These are phyloP conservation scores for Ustilago vetiveriae DNA, from an alignment of 1,284 basidiomycete species.

Conservation along the genomic window DNA sequence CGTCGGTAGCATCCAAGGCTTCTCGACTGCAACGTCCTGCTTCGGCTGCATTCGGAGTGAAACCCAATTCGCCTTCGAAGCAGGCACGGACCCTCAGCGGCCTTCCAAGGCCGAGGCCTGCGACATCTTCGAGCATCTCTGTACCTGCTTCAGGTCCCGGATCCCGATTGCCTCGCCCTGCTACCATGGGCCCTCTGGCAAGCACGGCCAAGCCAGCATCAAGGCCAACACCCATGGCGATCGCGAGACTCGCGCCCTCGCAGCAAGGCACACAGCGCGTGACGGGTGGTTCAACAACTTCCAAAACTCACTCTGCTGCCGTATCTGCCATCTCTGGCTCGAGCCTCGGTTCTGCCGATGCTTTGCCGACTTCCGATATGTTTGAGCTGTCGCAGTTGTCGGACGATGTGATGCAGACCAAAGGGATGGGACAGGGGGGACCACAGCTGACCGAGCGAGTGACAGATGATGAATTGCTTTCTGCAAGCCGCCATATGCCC, in stretches of 20 bases:
- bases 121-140: neutral
- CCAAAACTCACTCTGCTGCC: neutral
- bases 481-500: neutral
- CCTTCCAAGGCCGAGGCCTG: constrained; percentile 26
- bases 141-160: constrained; percentile 13
- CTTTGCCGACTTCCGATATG: neutral
- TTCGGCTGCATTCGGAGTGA: constrained; percentile 16
- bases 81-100: constrained; percentile 24
- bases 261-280: constrained; percentile 9
- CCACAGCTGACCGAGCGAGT: neutral
- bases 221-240: constrained; percentile 36
- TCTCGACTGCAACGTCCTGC: constrained; percentile 26
- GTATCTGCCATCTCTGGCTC: neutral
- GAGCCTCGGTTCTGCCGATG: neutral
- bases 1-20: constrained; percentile 35
- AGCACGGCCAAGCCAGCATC: constrained; percentile 3
- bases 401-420: neutral
- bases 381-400: neutral
- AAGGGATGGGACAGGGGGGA: neutral
- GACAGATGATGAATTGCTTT: neutral
- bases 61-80: constrained; percentile 21
- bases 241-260: constrained; percentile 28
- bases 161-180: constrained; percentile 37
- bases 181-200: constrained; percentile 7
- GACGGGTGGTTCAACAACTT: neutral